Base-by-base conservation (phyloP, 805 yeast species). In the Pichia kluyveri region DNA sequence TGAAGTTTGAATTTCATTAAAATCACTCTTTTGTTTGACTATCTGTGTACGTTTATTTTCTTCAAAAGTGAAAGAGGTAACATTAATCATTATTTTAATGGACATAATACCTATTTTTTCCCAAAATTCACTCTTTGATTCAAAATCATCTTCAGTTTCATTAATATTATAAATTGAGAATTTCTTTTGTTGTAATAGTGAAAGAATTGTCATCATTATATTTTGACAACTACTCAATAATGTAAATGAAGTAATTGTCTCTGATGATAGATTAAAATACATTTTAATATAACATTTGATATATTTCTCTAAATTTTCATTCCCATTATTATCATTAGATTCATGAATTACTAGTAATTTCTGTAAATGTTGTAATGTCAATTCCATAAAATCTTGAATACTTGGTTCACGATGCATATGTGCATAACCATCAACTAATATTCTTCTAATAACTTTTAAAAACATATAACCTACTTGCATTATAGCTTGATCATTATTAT, bases 401-500 rank as follows among this genome's bases (percentile, higher is more conserved):
- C 73, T 73, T 17, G 62, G 71, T 47, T 76, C 77, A 42, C 81
- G 75, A 51, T 86, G 81, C 1, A 87, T 84, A 51, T 76, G 73
- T 42, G 83, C 87, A 55, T 75, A 82, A 0, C 95, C 95, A 58
- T 83, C 91, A 2, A 82, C 81, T 3, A 88, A 71, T 18, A 85
- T 72, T 51, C 96, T 71, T 55, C 96, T 71, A 31, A 86, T 64
- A 30, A 79, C 80, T 63, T 93, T 91, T 51, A 90, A 71, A 34
- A 88, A 75, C 43, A 86, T 60, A 61, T 90, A 89, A 17, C 93
- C 86, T 19, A 87, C 75, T 60, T 85, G 86, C 77, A 86, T 75
- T 19, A 74, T 63, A 3, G 78, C 72, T 31, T 80, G 62, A 56
- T 78, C 79, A 37, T 44, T 7, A 10, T 10, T 10, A 8, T 71